phyloP scores from a whole-genome alignment of 2,329 filamentous ascomycete species.

The Fusarium pseudoanthophilum region DNA sequence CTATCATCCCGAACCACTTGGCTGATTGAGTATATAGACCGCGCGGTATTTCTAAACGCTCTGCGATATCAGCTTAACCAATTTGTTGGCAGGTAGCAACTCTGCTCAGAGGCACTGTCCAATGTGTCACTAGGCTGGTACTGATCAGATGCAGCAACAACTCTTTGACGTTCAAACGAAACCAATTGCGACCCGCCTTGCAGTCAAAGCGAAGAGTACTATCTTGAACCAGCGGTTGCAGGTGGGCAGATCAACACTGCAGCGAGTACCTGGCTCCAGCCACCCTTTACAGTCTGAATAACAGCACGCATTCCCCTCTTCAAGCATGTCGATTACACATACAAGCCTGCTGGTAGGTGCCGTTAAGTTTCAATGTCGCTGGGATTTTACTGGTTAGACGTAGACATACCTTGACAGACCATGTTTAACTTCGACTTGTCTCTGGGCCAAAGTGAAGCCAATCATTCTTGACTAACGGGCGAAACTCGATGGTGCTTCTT shows the following conservation, averaged over 20 bases:
- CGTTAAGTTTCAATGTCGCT: not conserved
- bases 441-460: not conserved
- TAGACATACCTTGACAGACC: not conserved
- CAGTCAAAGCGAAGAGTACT: too few relatives aligned
- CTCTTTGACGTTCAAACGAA: too few relatives aligned
- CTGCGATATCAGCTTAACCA: not conserved
- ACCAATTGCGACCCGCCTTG: not conserved
- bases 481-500: not conserved
- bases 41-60: too few relatives aligned
- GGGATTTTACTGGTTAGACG: rapidly evolving
- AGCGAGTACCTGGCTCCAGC: too few relatives aligned
- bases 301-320: not conserved
- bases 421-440: not conserved
- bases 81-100: too few relatives aligned
- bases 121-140: rapidly evolving
- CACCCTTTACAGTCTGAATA: rapidly evolving
- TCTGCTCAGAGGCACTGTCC: not conserved
- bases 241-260: not conserved
- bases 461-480: not conserved
- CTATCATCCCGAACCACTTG: not conserved
- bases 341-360: not conserved
- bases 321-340: too few relatives aligned
- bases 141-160: not conserved
- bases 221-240: too few relatives aligned
- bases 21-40: not conserved